A percentile compares a stretch with the other conserved stretches of the same genome.
phyloP scores from a whole-genome alignment of 2,329 filamentous ascomycete genomes.

The Arthrobotrys iridis region DNA sequence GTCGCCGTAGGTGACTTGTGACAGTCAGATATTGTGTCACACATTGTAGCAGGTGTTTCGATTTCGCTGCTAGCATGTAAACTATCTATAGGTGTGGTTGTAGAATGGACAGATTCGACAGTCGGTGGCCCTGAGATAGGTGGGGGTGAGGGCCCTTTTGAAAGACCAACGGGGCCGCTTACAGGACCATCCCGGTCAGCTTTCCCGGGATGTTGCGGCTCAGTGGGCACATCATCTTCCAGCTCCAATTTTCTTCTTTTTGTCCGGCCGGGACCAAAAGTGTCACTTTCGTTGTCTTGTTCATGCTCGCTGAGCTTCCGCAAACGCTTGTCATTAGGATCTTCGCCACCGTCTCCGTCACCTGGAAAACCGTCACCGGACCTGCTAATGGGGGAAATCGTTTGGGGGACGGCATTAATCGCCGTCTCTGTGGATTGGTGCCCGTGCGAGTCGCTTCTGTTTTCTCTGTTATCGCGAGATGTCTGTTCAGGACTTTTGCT shows the following conservation, averaged over 20 bases:
- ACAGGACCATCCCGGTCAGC: conserved; percentile 39
- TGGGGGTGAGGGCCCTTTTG: conserved; percentile 43
- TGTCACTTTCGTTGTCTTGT: conserved; percentile 37
- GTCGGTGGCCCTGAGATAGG: conserved; percentile 41
- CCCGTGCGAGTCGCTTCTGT: not conserved
- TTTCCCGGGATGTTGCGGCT: conserved; percentile 35
- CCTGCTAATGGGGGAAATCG: conserved; percentile 19
- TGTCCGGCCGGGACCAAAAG: conserved; percentile 15
- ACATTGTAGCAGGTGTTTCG: conserved; percentile 36
- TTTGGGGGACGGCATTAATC: conserved; percentile 6
- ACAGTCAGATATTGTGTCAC: conserved; percentile 23
- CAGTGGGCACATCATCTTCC: conserved; percentile 17
- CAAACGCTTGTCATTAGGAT: conserved; percentile 41
- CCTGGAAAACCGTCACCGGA: conserved; percentile 28
- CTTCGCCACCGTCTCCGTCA: conserved; percentile 47
- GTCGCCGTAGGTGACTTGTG: conserved; percentile 39
- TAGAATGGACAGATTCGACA: conserved; percentile 41
- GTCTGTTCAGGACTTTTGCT: conserved; percentile 13
- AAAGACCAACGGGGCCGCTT: conserved; percentile 31
- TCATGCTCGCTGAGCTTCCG: conserved; percentile 51
- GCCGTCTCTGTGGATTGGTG: not conserved
- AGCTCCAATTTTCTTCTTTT: conserved; percentile 33
- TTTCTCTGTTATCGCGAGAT: not conserved
- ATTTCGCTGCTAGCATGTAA: conserved; percentile 27
- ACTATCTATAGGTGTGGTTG: conserved; percentile 33